Percentiles rank a stretch among this genome's conserved stretches.
These are phyloP conservation scores for Geosmithia putterillii DNA, from an alignment of 2,329 filamentous ascomycete species.

Conservation along the genomic window DNA sequence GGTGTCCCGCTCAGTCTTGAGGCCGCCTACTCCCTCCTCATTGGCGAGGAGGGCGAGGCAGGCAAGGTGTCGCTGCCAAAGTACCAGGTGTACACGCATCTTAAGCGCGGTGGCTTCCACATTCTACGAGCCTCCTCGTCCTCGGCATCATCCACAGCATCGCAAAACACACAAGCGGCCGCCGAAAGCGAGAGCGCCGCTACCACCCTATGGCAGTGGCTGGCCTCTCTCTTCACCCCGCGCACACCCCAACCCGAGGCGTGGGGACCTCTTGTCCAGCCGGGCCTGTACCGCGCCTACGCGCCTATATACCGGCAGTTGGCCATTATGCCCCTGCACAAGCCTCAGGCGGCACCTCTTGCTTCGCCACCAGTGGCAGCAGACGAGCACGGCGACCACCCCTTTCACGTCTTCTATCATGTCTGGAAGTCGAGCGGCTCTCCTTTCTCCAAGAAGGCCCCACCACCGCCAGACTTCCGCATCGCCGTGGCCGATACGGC, in stretches of 20 bases:
- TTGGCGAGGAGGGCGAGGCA: conserved; percentile 54
- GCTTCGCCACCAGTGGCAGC: conserved; percentile 13
- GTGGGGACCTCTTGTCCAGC: conserved; percentile 46
- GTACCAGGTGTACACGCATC: conserved; percentile 76
- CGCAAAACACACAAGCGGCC: conserved; percentile 1
- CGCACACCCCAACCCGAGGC: conserved; percentile 13
- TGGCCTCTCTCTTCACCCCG: conserved; percentile 35
- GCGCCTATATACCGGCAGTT: conserved; percentile 65
- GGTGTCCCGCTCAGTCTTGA: conserved; percentile 83
- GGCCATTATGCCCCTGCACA: conserved; percentile 59
- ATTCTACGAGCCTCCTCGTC: conserved; percentile 53
- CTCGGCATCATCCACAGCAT: conserved; percentile 4
- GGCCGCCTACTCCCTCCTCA: conserved; percentile 74
- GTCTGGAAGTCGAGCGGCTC: conserved; percentile 56
- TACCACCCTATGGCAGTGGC: conserved; percentile 36
- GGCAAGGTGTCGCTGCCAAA: conserved; percentile 59
- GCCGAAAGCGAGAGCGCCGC: no score
- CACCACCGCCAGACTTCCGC: conserved; percentile 69
- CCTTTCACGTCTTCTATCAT: conserved; percentile 66
- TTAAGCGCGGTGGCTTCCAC: conserved; percentile 74
- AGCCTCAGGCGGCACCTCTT: conserved; percentile 34
- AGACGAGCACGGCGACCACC: conserved; percentile 21
- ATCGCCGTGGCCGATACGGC: conserved; percentile 72
- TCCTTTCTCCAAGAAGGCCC: conserved; percentile 67
- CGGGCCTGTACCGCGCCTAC: conserved; percentile 55